Conservation (phyloP, 306 rosid species). For the Ormosia emarginata region DNA sequence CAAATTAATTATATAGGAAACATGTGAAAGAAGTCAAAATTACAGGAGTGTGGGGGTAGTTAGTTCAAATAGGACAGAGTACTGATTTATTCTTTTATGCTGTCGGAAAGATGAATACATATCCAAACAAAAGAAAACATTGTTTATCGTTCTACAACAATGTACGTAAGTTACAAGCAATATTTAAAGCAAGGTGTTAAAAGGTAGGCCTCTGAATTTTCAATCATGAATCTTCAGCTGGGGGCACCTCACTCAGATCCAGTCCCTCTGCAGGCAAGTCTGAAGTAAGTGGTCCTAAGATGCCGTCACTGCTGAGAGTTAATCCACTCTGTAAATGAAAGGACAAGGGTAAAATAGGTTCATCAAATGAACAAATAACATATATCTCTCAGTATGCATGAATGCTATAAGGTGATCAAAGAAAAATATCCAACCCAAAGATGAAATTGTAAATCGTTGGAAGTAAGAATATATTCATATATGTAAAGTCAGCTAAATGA, state of each 20-base stretch:
- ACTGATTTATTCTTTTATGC: neutral
- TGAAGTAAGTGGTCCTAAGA: slow-evolving; percentile 66
- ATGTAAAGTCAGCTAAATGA: neutral
- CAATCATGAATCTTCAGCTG: slow-evolving; percentile 41
- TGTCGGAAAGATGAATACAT: neutral
- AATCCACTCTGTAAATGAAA: slow-evolving; percentile 71
- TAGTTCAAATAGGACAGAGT: neutral
- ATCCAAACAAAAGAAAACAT: slow-evolving; percentile 8
- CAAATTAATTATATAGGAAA: neutral
- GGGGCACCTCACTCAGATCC: slow-evolving; percentile 64
- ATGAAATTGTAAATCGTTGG: neutral
- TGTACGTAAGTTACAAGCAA: neutral
- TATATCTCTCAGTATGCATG: neutral
- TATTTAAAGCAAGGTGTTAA: neutral
- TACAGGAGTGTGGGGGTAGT: neutral
- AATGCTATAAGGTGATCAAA: neutral
- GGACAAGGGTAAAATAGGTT: neutral
- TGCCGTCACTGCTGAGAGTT: slow-evolving; percentile 71
- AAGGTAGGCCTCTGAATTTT: neutral
- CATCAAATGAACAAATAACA: slow-evolving; percentile 6
- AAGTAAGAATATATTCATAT: neutral
- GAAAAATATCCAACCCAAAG: neutral
- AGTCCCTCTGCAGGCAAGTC: slow-evolving; percentile 85
- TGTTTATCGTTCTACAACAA: slow-evolving; percentile 19
- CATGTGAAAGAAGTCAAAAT: neutral